Conservation (phyloP, 768 basidiomycete species). For the Daedalea quercina region DNA sequence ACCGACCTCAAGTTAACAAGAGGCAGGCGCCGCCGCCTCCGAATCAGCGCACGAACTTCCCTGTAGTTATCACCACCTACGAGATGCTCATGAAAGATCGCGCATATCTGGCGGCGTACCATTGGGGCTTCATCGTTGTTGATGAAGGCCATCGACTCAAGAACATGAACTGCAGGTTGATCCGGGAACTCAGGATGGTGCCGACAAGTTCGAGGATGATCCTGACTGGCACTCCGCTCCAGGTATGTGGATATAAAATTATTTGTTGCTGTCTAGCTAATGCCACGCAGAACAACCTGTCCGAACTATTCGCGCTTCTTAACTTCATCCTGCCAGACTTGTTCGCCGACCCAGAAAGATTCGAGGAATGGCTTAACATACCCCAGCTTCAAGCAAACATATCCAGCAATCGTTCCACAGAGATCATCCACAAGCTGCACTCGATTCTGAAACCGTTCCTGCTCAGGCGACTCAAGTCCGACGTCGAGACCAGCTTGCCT, state of each 20-base stretch:
- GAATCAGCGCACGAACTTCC: conserved; percentile 43
- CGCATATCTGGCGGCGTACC: conserved; percentile 52
- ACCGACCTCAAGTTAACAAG: neutral
- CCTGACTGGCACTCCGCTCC: conserved; percentile 92
- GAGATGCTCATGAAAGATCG: conserved; percentile 89
- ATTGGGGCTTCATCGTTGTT: conserved; percentile 92
- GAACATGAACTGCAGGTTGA: conserved; percentile 87
- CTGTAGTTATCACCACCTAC: conserved; percentile 86
- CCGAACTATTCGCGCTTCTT: conserved; percentile 90
- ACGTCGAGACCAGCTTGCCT: conserved; percentile 74
- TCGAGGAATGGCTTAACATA: conserved; percentile 89
- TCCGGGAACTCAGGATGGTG: conserved; percentile 87
- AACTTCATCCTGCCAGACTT: conserved; percentile 95
- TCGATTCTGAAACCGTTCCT: conserved; percentile 94
- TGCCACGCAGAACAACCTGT: conserved; percentile 77
- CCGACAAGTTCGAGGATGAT: conserved; percentile 83
- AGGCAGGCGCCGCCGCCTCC: conserved; percentile 16
- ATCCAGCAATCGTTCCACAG: conserved; percentile 48
- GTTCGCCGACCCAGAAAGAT: conserved; percentile 82
- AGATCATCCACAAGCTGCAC: conserved; percentile 76
- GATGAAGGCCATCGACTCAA: conserved; percentile 95
- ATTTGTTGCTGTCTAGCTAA: too few relatives aligned
- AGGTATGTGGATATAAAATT: conserved; percentile 44
- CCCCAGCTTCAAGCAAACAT: conserved; percentile 54
- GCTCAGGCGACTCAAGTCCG: conserved; percentile 83